Base-by-base conservation (phyloP, 148 eudicot species). In the Oxyria digyna region DNA sequence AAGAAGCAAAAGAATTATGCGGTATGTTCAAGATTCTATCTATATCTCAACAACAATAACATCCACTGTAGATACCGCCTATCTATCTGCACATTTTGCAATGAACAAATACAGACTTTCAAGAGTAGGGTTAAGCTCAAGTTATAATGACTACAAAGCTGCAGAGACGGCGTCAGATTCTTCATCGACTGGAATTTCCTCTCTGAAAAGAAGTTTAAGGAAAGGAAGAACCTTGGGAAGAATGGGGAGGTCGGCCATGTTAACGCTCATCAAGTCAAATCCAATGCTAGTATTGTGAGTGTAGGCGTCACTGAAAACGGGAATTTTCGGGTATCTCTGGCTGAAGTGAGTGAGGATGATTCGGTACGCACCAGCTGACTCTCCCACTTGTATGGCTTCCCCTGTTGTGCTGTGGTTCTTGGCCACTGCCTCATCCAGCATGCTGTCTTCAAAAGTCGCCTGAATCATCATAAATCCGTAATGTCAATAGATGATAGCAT, bases 271-370 rank as follows among this genome's bases (percentile, higher is more conserved):
- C 91, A 93, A 42, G 78, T 93, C 98, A 8, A 93, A 93, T 1
- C 90, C 95, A 17, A 93, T 82, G 80, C 95, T 86, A 1, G 95
- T 86, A 42, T 89, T 93, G 43, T 89, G 95, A 88, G 81, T 86
- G 79, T 86, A 85, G 33, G 74, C 52, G 67, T 89, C 86, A 26
- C 88, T 96, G 17, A 93, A 86, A 33, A 87, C 91, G 4, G 98
- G 98, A 48, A 93, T 89, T 78, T 93, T 93, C 0, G 98, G 95
- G 79, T 93, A 93, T 57, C 98, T 79, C 68, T 93, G 98, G 74
- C 98, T 93, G 91, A 93, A 93, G 69, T 93, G 98, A 4, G 98
- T 93, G 20, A 93, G 95, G 32, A 93, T 86, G 69, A 86, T 79
- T 14, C 98, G 87, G 76, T 89, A 93, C 5, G 75, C 98, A 31